Evolutionary conservation across 2,329 filamentous ascomycete species (phyloP).

Genomic region (Fusarium subtropicale): DNA sequence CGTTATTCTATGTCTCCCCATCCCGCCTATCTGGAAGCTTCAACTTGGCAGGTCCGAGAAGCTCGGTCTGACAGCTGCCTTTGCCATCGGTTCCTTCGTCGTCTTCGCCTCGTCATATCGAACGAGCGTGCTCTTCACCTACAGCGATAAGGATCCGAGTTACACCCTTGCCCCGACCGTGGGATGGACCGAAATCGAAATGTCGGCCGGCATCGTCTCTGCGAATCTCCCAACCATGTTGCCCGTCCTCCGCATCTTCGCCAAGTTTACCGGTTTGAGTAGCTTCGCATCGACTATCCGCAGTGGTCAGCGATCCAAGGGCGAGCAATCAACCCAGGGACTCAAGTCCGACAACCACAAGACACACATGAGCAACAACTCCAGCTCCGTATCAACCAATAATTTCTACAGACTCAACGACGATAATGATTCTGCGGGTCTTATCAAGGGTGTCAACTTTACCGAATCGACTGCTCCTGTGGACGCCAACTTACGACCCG

Average conservation of each 20-base stretch:
- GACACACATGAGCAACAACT: slow-evolving; percentile 13
- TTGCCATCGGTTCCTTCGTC: slow-evolving; percentile 60
- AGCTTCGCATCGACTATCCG: slow-evolving; percentile 39
- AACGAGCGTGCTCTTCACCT: slow-evolving; percentile 60
- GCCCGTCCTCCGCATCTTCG: slow-evolving; percentile 56
- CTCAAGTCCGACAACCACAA: slow-evolving; percentile 22
- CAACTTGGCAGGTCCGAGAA: slow-evolving; percentile 57
- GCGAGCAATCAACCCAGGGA: slow-evolving; percentile 35
- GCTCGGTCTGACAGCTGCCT: slow-evolving; percentile 58
- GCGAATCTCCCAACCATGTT: slow-evolving; percentile 65
- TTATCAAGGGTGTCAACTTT: slow-evolving; percentile 30
- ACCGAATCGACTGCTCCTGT: neutral
- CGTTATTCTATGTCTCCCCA: slow-evolving; percentile 58
- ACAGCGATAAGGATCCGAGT: slow-evolving; percentile 54
- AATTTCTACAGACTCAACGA: slow-evolving; percentile 52
- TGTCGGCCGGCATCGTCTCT: slow-evolving; percentile 63
- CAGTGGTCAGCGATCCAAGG: slow-evolving; percentile 43
- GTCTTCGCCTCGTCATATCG: slow-evolving; percentile 63
- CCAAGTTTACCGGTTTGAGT: slow-evolving; percentile 55
- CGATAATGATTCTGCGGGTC: slow-evolving; percentile 45
- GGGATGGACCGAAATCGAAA: slow-evolving; percentile 62
- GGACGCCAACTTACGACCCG: slow-evolving; percentile 47
- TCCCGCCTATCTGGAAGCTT: slow-evolving; percentile 60
- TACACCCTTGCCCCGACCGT: slow-evolving; percentile 60
- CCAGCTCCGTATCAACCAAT: slow-evolving; percentile 29